A percentile compares a stretch with the other conserved stretches of the same genome.
These are phyloP conservation scores for Punica granatum DNA, from an alignment of 345 rosid species.

Conservation along the genomic window DNA sequence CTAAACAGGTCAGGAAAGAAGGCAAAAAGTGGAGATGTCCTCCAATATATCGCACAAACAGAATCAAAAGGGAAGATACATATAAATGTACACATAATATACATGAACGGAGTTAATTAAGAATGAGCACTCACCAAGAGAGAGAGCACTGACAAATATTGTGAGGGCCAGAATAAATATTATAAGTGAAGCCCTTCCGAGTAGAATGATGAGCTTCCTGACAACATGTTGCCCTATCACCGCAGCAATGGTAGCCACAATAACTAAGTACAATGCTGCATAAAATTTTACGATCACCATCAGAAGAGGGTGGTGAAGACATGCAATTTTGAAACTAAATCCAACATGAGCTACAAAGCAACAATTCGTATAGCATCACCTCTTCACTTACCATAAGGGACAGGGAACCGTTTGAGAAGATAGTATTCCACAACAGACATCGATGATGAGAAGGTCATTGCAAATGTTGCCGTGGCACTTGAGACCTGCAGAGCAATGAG, in stretches of 20 bases:
- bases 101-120: not conserved
- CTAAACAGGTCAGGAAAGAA: no score
- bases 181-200: conserved; percentile 61
- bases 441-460: conserved; percentile 81
- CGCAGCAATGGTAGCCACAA: conserved; percentile 53
- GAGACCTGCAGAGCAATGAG: conserved; percentile 38
- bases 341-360: not conserved
- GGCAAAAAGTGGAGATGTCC: no score
- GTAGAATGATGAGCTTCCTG: conserved; percentile 34
- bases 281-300: not conserved
- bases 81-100: no score
- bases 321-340: not conserved
- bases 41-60: no score
- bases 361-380: not conserved
- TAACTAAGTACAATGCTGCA: conserved; percentile 47
- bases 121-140: conserved; percentile 36
- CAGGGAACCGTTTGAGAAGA: conserved; percentile 72
- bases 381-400: conserved; percentile 51
- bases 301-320: not conserved
- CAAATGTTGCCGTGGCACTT: conserved; percentile 82
- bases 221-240: conserved; percentile 52
- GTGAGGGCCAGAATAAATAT: conserved; percentile 58
- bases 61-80: no score
- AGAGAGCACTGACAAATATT: conserved; percentile 49
- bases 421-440: conserved; percentile 85